phyloP scores from a whole-genome alignment of 2,329 filamentous ascomycete genomes.

The Bipolaris cookei region DNA sequence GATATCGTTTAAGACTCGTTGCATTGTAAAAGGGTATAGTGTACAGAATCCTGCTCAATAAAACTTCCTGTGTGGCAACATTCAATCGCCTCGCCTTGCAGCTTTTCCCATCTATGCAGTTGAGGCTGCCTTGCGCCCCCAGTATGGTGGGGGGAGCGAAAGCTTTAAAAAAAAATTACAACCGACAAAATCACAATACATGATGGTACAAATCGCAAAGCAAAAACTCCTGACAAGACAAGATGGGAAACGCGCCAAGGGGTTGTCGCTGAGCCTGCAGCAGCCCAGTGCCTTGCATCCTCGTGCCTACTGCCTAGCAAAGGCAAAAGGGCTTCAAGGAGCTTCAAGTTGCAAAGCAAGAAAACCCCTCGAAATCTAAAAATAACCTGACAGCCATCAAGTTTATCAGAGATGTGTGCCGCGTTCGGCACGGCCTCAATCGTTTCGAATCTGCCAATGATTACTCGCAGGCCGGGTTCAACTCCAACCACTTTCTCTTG shows the following conservation, averaged over 20 bases:
- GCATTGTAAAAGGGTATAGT: background rate
- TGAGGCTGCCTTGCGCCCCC: conserved; percentile 8
- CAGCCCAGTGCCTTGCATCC: background rate
- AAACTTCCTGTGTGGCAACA: background rate
- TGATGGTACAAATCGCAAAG: background rate
- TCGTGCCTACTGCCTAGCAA: background rate
- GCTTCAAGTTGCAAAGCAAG: background rate
- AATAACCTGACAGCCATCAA: background rate
- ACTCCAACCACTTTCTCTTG: conserved; percentile 66
- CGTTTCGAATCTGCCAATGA: background rate
- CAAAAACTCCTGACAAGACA: conserved; percentile 8
- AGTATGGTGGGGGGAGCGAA: background rate
- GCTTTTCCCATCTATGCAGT: conserved; percentile 15
- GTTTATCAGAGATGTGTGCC: background rate
- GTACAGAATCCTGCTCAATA: conserved; percentile 1
- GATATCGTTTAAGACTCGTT: background rate
- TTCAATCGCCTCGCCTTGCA: conserved; percentile 11
- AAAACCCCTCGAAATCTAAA: background rate
- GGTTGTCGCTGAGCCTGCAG: background rate
- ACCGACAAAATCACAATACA: conserved; percentile 7
- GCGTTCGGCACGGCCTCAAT: background rate
- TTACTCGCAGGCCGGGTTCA: conserved; percentile 15
- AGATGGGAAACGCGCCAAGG: background rate
- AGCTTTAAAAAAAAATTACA: conserved; percentile 1
- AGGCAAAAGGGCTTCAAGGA: background rate